phyloP scores from a whole-genome alignment of 148 eudicot species.

The Rhododendron simsii region DNA sequence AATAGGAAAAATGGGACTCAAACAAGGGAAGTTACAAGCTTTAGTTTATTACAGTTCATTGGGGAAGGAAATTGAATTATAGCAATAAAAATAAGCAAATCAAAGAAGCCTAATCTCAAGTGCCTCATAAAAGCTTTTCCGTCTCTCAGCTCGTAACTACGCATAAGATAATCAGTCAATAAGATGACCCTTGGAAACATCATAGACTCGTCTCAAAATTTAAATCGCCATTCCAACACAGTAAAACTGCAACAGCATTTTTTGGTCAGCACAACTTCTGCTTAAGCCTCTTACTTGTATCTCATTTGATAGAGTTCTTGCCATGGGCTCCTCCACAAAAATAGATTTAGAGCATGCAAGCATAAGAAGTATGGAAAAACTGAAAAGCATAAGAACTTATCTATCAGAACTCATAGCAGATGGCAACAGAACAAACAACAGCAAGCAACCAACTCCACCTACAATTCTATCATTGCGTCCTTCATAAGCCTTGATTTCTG shows the following conservation, averaged over 20 bases:
- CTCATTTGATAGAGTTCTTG: background rate
- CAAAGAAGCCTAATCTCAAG: background rate
- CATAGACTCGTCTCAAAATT: background rate
- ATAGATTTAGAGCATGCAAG: background rate
- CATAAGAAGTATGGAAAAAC: background rate
- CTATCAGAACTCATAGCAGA: background rate
- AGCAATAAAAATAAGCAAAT: background rate
- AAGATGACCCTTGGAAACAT: background rate
- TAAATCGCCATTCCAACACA: background rate
- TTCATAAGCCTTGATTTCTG: background rate
- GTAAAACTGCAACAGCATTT: background rate
- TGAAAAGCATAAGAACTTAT: background rate
- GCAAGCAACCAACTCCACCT: background rate
- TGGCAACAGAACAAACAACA: background rate
- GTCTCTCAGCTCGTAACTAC: background rate
- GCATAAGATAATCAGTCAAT: background rate
- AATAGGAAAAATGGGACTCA: background rate
- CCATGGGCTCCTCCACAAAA: background rate
- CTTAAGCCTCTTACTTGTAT: background rate
- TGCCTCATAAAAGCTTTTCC: background rate
- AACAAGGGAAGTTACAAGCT: too few relatives aligned
- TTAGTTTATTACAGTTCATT: background rate
- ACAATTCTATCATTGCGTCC: background rate
- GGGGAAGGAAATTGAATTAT: background rate
- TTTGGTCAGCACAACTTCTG: background rate